Evolutionary conservation across 2,329 filamentous ascomycete species (phyloP).

Genomic region (Botrytis sinoallii): DNA sequence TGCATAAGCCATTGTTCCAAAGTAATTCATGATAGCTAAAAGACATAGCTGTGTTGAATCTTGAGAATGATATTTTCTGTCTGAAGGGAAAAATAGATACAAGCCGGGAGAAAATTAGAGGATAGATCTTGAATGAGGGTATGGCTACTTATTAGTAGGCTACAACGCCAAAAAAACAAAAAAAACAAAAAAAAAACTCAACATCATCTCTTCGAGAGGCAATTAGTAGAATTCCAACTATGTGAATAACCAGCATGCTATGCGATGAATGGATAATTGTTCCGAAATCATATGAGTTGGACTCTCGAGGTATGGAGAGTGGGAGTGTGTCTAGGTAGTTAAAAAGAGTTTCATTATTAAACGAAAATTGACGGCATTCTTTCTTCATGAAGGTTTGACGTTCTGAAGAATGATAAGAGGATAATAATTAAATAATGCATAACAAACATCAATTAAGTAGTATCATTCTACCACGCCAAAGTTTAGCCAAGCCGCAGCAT

Average conservation of each 20-base stretch:
- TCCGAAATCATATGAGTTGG: too few species aligned
- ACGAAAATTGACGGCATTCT: too few species aligned
- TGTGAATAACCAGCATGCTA: fast-evolving
- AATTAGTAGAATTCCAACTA: background rate
- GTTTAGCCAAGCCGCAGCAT: too few species aligned
- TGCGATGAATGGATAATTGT: background rate
- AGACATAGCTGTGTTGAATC: background rate
- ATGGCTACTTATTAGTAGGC: too few species aligned
- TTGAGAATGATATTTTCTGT: background rate
- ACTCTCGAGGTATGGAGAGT: too few species aligned
- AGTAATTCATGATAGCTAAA: background rate
- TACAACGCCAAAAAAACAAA: background rate
- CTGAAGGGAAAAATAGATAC: background rate
- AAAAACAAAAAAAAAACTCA: background rate
- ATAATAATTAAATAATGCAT: too few species aligned
- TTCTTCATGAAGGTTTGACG: too few species aligned
- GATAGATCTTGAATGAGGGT: background rate
- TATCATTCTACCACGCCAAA: too few species aligned
- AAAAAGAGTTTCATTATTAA: background rate
- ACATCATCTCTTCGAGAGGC: background rate
- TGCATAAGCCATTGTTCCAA: background rate
- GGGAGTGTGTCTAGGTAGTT: background rate
- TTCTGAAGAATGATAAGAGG: too few species aligned
- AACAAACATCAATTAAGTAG: too few species aligned
- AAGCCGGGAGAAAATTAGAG: background rate